Base-by-base conservation (phyloP, 345 rosid genomes). In the Pistacia integerrima region DNA sequence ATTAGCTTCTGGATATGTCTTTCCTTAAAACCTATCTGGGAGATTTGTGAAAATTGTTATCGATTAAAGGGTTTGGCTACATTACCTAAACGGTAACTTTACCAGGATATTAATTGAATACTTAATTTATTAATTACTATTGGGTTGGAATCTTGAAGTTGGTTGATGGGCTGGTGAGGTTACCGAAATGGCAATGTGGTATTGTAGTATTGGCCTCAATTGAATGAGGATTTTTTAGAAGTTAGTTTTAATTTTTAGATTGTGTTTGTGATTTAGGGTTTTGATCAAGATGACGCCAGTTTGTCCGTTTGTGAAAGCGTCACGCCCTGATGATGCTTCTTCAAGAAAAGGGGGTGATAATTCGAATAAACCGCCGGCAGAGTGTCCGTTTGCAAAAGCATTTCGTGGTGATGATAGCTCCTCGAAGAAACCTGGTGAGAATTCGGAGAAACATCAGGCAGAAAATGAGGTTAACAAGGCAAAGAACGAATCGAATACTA, bases 241-340 rank as follows among this genome's bases (percentile, higher is more conserved):
- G 49, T 52, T 55, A 48, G 22, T 17, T 54, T 54, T 54, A 13
- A 4, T 14, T 14, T 2, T 71, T 41, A 22, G 51, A 36, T 73
- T 11, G 46, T 52, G 66, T 67, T 61, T 60, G 14, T 79, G 63
- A 8, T 46, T 62, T 35, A n/a, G 38, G 70, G 61, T 8, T 51
- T 54, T 63, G 62, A 44, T 74, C 72, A 69, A 36, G 86, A 92
- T 89, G 91, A 89, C 89, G 8, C 87, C 98, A 1, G 93, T 90
- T 44, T 94, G 97, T 67, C 98, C 98, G 5, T 94, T 94, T 58
- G 93, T 89, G 54, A 94, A 92, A 80, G 82, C 93, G 17, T 75
- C 94, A 64, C 90, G 91, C 56, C 94, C 93, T 0, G 93, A 90
- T 44, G 96, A 92, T 64, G 82, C 84, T 7, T 64, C 85, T 1